A percentile compares a stretch with the other conserved stretches of the same genome.
Conservation (phyloP, 148 eudicot species). For the Fagopyrum tataricum region DNA sequence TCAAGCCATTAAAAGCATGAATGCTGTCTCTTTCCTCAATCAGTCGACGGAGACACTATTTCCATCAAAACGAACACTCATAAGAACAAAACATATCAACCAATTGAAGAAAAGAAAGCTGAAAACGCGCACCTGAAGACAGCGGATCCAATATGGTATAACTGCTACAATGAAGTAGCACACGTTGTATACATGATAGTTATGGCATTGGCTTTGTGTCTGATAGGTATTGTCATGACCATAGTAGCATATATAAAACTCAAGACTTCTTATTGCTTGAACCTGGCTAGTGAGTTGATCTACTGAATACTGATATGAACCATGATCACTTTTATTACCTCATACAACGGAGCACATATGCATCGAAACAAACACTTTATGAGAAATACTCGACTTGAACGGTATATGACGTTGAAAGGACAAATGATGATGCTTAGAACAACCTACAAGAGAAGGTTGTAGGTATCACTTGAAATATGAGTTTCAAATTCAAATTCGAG, state of each 20-base stretch:
- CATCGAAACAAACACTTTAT: conserved; percentile 35
- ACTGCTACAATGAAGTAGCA: conserved; percentile 67
- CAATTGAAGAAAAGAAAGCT: neutral
- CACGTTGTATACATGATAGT: conserved; percentile 38
- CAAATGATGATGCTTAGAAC: conserved; percentile 38
- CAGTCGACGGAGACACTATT: conserved; percentile 71
- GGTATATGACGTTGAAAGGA: conserved; percentile 53
- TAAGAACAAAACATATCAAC: neutral
- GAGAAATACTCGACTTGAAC: conserved; percentile 47
- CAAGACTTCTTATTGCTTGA: conserved; percentile 43
- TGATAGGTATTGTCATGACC: conserved; percentile 24
- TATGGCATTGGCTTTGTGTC: conserved; percentile 39
- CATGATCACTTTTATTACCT: conserved; percentile 28
- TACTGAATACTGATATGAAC: neutral
- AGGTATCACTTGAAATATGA: neutral
- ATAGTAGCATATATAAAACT: conserved; percentile 52
- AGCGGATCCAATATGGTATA: conserved; percentile 76
- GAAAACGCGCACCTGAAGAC: conserved; percentile 53
- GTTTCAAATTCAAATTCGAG: neutral
- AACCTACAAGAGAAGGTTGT: conserved; percentile 31
- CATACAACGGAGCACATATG: conserved; percentile 57
- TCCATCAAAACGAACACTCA: neutral
- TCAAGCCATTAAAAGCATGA: conserved; percentile 52
- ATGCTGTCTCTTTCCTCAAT: conserved; percentile 45
- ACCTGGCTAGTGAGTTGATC: conserved; percentile 7